Conservation (phyloP, 1,284 basidiomycete species). For the Puccinia horiana region DNA sequence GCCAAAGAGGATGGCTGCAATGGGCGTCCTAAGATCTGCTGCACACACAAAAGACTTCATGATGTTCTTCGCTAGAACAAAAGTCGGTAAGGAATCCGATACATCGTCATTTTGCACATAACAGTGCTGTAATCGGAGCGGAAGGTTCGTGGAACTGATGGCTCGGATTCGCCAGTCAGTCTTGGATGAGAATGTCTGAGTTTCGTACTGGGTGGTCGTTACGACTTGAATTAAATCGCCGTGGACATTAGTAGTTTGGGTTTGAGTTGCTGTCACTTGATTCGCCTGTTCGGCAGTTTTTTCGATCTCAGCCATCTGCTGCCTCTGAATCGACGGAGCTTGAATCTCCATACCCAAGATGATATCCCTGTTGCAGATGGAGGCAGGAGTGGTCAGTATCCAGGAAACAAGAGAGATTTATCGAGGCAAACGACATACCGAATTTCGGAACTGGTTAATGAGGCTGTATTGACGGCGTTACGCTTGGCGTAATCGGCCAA, state of each 20-base stretch:
- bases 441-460: conserved; percentile 91
- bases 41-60: conserved; percentile 91
- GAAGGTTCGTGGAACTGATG: conserved; percentile 91
- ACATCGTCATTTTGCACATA: conserved; percentile 99
- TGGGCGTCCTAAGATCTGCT: conserved; percentile 91
- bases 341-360: conserved; percentile 97
- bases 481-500: conserved; percentile 96
- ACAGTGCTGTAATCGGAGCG: conserved; percentile 93
- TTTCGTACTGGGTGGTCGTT: conserved; percentile 97
- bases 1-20: conserved; percentile 91
- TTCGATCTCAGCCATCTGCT: conserved; percentile 99
- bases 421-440: conserved; percentile 57
- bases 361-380: conserved; percentile 67
- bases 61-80: conserved; percentile 96
- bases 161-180: conserved; percentile 89
- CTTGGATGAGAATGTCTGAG: conserved; percentile 95
- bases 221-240: conserved; percentile 95
- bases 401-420: conserved; percentile 51
- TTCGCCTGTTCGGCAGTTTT: conserved; percentile 90
- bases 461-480: conserved; percentile 98
- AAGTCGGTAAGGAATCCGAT: conserved; percentile 94
- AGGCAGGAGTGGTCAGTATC: not conserved
- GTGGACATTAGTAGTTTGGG: conserved; percentile 94
- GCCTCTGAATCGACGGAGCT: conserved; percentile 77
- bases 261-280: conserved; percentile 95